Conservation (phyloP, 2,329 filamentous ascomycete genomes). For the Camillea tinctor region DNA sequence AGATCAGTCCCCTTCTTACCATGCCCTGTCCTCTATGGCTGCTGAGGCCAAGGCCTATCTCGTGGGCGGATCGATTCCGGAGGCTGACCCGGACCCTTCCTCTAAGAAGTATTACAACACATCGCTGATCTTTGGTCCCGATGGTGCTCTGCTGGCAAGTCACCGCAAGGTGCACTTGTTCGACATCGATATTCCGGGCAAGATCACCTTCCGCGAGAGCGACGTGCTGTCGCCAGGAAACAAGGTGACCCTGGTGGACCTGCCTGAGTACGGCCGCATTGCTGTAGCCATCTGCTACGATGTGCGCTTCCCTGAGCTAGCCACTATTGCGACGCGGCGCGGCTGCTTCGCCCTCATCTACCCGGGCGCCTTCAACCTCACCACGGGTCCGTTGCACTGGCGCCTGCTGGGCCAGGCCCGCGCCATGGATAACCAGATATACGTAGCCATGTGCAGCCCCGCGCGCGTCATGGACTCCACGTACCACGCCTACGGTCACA, state of each 20-base stretch:
- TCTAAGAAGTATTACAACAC: conserved; percentile 85
- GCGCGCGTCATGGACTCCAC: conserved; percentile 73
- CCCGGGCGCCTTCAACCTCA: conserved; percentile 95
- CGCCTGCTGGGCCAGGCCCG: conserved; percentile 75
- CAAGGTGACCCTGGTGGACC: conserved; percentile 78
- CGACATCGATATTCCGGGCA: conserved; percentile 95
- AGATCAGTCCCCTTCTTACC: conserved; percentile 76
- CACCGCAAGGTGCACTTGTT: conserved; percentile 96
- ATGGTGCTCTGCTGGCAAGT: conserved; percentile 75
- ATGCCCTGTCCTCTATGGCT: conserved; percentile 78
- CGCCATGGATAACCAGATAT: conserved; percentile 91
- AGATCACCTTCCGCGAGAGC: conserved; percentile 87
- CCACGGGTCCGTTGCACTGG: conserved; percentile 93
- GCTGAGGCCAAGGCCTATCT: conserved; percentile 77
- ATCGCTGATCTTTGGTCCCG: conserved; percentile 75
- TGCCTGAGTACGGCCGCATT: conserved; percentile 85
- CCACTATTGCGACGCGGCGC: conserved; percentile 80
- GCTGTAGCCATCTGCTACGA: conserved; percentile 96
- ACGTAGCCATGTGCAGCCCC: conserved; percentile 89
- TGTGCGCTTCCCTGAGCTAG: conserved; percentile 91
- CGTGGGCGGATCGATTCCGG: conserved; percentile 89
- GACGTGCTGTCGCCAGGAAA: conserved; percentile 86
- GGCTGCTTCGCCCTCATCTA: conserved; percentile 89
- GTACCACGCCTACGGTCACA: conserved; percentile 93
- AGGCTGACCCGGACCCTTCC: conserved; percentile 56